Evolutionary conservation across 768 basidiomycete genomes (phyloP).

Genomic region (Mrakia hoshinonis): DNA sequence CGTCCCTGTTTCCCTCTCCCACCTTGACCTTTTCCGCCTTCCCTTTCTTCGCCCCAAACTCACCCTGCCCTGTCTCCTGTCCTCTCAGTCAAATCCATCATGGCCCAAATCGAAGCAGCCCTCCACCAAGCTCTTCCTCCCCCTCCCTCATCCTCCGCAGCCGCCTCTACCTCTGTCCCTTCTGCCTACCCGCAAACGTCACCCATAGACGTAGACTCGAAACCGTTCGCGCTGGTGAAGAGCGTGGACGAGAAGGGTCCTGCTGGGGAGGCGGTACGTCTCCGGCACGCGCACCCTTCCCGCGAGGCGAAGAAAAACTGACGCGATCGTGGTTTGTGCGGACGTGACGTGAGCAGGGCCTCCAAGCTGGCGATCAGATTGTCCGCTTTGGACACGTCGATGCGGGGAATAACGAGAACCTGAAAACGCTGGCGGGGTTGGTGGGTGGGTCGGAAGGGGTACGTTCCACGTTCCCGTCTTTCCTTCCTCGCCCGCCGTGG

Average conservation of each 20-base stretch:
- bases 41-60: background rate
- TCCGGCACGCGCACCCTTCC: background rate
- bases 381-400: conserved; percentile 9
- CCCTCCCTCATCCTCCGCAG: background rate
- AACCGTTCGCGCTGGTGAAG: conserved; percentile 26
- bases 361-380: conserved; percentile 18
- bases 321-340: background rate
- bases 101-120: conserved; percentile 19
- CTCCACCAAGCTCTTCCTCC: conserved; percentile 27
- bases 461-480: background rate
- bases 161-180: background rate
- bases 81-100: conserved; percentile 24
- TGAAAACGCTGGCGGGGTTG: conserved; percentile 21
- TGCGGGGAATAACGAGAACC: conserved; percentile 1
- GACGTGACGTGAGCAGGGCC: conserved; percentile 2
- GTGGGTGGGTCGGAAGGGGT: conserved; percentile 19
- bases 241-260: conserved; percentile 24
- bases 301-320: background rate
- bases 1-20: background rate
- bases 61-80: too few species aligned
- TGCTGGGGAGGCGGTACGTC: conserved; percentile 23
- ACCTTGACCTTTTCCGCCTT: background rate
- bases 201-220: conserved; percentile 4
- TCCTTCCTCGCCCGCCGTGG: too few species aligned
- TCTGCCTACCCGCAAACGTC: background rate